A percentile compares a stretch with the other conserved stretches of the same genome.
Evolutionary conservation across 2,329 filamentous ascomycete genomes (phyloP).

Genomic region (Stachybotrys echinatus): DNA sequence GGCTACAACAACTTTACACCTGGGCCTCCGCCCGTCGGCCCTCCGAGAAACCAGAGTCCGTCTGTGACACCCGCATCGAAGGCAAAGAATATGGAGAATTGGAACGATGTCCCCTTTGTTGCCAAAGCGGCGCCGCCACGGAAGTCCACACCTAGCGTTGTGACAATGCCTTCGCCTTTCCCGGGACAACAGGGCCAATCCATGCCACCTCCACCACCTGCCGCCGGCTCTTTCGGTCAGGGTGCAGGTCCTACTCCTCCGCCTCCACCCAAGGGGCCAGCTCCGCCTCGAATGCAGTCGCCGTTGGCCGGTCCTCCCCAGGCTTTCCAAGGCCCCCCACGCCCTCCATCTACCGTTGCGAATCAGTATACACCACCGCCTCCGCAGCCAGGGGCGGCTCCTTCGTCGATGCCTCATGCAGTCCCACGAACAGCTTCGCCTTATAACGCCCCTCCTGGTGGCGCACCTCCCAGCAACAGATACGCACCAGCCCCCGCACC

Average conservation of each 20-base stretch:
- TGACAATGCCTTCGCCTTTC: constrained; percentile 72
- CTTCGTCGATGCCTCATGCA: constrained; percentile 49
- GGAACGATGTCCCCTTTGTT: constrained; percentile 94
- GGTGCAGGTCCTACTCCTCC: constrained; percentile 65
- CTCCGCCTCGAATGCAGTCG: constrained; percentile 66
- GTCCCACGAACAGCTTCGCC: constrained; percentile 75
- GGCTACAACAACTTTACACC: constrained; percentile 26
- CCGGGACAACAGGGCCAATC: constrained; percentile 53
- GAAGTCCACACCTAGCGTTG: constrained; percentile 66
- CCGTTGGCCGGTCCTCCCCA: constrained; percentile 57
- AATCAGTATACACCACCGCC: constrained; percentile 44
- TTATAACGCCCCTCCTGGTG: constrained; percentile 74
- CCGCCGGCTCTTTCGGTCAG: constrained; percentile 53
- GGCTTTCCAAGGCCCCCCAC: constrained; percentile 49
- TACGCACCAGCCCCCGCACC: constrained; percentile 66
- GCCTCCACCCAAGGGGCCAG: constrained; percentile 75
- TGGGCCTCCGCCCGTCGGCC: constrained; percentile 29
- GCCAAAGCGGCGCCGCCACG: constrained; percentile 65
- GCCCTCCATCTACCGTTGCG: constrained; percentile 61
- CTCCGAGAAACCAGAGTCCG: constrained; percentile 58
- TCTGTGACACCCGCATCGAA: constrained; percentile 65
- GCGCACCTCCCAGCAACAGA: constrained; percentile 64
- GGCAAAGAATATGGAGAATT: constrained; percentile 68
- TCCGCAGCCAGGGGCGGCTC: constrained; percentile 60
- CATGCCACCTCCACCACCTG: constrained; percentile 54